phyloP scores from a whole-genome alignment of 2,329 filamentous ascomycete species.

The Ascochyta pisi region DNA sequence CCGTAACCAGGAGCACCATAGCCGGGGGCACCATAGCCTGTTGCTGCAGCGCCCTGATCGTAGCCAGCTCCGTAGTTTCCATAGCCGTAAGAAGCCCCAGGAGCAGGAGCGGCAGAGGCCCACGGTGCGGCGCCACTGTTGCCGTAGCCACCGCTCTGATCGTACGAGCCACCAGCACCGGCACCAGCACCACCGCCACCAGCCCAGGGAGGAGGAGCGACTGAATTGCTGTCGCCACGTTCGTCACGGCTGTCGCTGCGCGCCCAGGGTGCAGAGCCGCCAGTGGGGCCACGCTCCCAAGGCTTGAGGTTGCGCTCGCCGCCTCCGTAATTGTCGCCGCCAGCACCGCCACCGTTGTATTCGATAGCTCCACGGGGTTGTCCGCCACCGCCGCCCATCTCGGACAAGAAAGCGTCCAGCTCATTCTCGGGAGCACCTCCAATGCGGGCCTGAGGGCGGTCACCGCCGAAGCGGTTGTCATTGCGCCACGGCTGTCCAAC shows the following conservation, averaged over 20 bases:
- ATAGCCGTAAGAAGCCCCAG: conserved; percentile 54
- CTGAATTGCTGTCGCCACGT: conserved; percentile 47
- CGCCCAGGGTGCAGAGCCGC: conserved; percentile 81
- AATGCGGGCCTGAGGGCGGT: conserved; percentile 67
- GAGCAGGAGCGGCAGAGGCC: conserved; percentile 49
- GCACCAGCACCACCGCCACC: conserved; percentile 43
- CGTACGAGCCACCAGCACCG: conserved; percentile 32
- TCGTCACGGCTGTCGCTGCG: conserved; percentile 53
- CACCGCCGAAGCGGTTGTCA: conserved; percentile 60
- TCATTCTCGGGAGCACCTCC: conserved; percentile 86
- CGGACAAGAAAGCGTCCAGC: conserved; percentile 99
- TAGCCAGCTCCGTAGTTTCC: conserved; percentile 41
- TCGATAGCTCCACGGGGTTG: conserved; percentile 78
- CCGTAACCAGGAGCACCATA: conserved; percentile 53
- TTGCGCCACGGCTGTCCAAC: conserved; percentile 93
- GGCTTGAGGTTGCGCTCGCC: conserved; percentile 71
- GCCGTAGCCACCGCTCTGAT: conserved; percentile 33
- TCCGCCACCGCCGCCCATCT: conserved; percentile 77
- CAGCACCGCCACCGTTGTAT: conserved; percentile 44
- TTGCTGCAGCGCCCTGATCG: conserved; percentile 33
- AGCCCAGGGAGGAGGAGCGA: conserved; percentile 52
- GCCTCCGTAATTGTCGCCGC: conserved; percentile 58
- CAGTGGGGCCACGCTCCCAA: conserved; percentile 87
- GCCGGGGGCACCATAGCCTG: conserved; percentile 45
- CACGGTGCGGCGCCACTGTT: conserved; percentile 47